Percentiles rank a stretch among this genome's conserved stretches.
These are phyloP conservation scores for Aphanocladium album DNA, from an alignment of 2,329 filamentous ascomycete species.

Conservation along the genomic window DNA sequence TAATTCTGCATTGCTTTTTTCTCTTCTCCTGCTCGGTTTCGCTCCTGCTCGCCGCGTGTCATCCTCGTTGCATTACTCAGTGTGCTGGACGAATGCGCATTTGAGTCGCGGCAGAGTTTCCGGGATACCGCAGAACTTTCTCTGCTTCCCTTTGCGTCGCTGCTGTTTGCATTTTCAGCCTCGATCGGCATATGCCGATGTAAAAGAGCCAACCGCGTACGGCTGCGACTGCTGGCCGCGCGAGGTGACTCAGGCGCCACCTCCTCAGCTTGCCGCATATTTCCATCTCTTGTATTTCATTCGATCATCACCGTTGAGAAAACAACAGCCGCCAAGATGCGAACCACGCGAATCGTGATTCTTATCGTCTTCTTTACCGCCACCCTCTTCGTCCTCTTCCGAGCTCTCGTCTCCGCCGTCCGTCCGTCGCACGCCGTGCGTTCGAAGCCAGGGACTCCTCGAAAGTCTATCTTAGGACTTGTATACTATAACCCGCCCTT, in stretches of 20 bases:
- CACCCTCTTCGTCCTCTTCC: conserved; percentile 51
- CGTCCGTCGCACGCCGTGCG: neutral
- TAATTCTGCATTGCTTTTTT: neutral
- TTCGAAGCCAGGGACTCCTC: conserved; percentile 8
- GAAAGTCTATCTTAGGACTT: conserved; percentile 36
- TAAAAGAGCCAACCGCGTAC: conserved; percentile 3
- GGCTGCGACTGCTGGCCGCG: conserved; percentile 9
- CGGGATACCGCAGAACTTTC: neutral
- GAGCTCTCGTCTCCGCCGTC: conserved; percentile 38
- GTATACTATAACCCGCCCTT: conserved; percentile 72
- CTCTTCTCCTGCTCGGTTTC: neutral
- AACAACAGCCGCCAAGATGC: conserved; percentile 38
- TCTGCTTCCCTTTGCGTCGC: neutral
- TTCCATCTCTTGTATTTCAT: neutral
- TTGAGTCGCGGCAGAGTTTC: neutral
- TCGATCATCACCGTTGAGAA: neutral
- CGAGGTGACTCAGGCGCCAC: conserved; percentile 11
- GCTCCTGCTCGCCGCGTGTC: neutral
- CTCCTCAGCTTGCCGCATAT: conserved; percentile 7
- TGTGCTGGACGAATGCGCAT: neutral
- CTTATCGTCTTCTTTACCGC: conserved; percentile 49
- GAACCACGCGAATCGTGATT: conserved; percentile 49
- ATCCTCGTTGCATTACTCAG: neutral
- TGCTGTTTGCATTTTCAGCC: neutral
- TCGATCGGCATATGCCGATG: conserved; percentile 11